These are phyloP conservation scores for Boletus tylopilopsis DNA, from an alignment of 768 basidiomycete genomes.

Conservation along the genomic window DNA sequence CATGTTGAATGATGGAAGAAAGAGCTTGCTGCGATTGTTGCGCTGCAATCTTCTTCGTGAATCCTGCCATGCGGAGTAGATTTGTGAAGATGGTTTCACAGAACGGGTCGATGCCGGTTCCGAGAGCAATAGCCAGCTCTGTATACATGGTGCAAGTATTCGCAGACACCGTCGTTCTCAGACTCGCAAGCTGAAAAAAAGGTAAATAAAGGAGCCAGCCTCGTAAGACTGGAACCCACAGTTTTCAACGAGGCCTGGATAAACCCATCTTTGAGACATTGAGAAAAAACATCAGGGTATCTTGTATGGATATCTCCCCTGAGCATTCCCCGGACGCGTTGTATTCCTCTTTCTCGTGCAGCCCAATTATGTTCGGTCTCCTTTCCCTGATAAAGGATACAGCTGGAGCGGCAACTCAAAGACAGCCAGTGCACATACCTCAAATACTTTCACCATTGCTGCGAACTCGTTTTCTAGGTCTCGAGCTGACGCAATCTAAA, in stretches of 20 bases:
- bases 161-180: constrained; percentile 86
- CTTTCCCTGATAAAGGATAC: constrained; percentile 60
- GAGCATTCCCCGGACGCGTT: constrained; percentile 83
- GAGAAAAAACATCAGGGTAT: constrained; percentile 71
- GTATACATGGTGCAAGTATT: constrained; percentile 75
- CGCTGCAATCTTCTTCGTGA: constrained; percentile 90
- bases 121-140: constrained; percentile 69
- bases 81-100: constrained; percentile 75
- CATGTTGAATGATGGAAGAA: constrained; percentile 60
- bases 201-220: neutral
- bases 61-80: constrained; percentile 79
- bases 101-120: constrained; percentile 68
- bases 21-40: constrained; percentile 79
- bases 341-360: constrained; percentile 70
- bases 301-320: constrained; percentile 77
- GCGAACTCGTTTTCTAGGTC: constrained; percentile 88
- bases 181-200: constrained; percentile 63
- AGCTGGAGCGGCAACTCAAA: neutral
- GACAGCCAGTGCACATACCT: constrained; percentile 42
- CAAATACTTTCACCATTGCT: constrained; percentile 74
- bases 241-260: constrained; percentile 83
- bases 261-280: constrained; percentile 70
- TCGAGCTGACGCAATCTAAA: constrained; percentile 74
- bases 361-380: constrained; percentile 98
- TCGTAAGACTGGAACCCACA: constrained; percentile 42